A percentile compares a stretch with the other conserved stretches of the same genome.
phyloP scores from a whole-genome alignment of 306 rosid species.

The Sphenostylis stenocarpa region DNA sequence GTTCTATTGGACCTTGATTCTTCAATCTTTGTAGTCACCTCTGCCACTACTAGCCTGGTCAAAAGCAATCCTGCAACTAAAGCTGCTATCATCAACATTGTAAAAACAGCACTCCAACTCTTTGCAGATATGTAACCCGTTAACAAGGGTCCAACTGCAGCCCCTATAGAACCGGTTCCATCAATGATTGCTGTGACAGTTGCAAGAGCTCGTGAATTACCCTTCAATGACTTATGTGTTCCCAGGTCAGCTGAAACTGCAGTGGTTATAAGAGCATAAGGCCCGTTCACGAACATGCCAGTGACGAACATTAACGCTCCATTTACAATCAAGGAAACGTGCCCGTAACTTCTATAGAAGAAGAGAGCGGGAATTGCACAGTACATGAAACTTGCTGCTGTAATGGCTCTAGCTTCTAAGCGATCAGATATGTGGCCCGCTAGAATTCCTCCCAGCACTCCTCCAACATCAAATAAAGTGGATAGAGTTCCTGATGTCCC shows the following conservation, averaged over 20 bases:
- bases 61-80: constrained; percentile 84
- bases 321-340: constrained; percentile 59
- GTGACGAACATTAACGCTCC: constrained; percentile 73
- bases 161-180: constrained; percentile 97
- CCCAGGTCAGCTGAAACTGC: constrained; percentile 99
- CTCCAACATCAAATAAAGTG: constrained; percentile 94
- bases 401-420: constrained; percentile 85
- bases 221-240: constrained; percentile 82
- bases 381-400: constrained; percentile 99
- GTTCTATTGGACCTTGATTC: constrained; percentile 56
- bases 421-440: constrained; percentile 95
- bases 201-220: constrained; percentile 90
- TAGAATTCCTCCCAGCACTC: constrained; percentile 90
- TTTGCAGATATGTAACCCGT: constrained; percentile 82
- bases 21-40: constrained; percentile 71
- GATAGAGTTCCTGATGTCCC: constrained; percentile 76
- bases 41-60: constrained; percentile 80
- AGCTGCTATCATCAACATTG: constrained; percentile 92
- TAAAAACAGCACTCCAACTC: constrained; percentile 91
- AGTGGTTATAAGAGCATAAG: constrained; percentile 95
- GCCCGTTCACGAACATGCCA: constrained; percentile 95
- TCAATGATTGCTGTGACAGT: constrained; percentile 96
- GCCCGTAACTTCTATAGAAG: constrained; percentile 79
- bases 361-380: constrained; percentile 95
- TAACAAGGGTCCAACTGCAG: constrained; percentile 88